These are phyloP conservation scores for Starmerella sp. DNA, from an alignment of 805 yeast genomes.

Conservation along the genomic window DNA sequence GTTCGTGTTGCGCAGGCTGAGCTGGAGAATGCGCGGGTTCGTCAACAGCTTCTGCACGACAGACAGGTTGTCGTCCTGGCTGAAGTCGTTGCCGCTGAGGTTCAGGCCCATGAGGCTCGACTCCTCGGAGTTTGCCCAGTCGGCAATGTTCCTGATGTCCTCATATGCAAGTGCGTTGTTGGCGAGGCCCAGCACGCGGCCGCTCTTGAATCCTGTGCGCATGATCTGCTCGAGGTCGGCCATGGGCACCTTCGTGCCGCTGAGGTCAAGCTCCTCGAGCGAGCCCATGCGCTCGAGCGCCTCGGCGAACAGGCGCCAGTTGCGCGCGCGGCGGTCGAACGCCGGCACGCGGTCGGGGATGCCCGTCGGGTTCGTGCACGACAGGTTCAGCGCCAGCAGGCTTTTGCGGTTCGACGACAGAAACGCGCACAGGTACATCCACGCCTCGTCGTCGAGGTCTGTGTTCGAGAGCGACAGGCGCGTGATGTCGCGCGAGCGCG, in stretches of 20 bases:
- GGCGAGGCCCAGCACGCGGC: conserved; percentile 65
- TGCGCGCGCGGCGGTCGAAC: conserved; percentile 56
- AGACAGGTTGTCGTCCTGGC: conserved; percentile 22
- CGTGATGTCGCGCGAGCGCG: conserved; percentile 53
- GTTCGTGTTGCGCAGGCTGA: conserved; percentile 34
- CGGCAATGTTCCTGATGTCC: conserved; percentile 46
- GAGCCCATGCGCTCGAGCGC: conserved; percentile 61
- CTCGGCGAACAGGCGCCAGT: conserved; percentile 69
- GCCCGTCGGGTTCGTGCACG: conserved; percentile 23
- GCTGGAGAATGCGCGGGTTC: conserved; percentile 45
- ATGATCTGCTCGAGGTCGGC: conserved; percentile 47
- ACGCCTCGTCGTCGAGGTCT: conserved; percentile 56
- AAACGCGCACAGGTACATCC: conserved; percentile 72
- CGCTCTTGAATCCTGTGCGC: conserved; percentile 43
- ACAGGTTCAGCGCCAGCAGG: conserved; percentile 23
- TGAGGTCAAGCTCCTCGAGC: conserved; percentile 64
- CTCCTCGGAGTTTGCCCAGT: conserved; percentile 43
- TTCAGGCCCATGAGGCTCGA: conserved; percentile 57
- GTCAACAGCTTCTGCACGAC: conserved; percentile 22
- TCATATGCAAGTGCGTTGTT: conserved; percentile 50
- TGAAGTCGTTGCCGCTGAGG: conserved; percentile 65
- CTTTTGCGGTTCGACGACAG: conserved; percentile 43
- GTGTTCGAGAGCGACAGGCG: conserved; percentile 72
- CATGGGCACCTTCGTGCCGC: conserved; percentile 53
- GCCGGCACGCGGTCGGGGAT: conserved; percentile 17